Evolutionary conservation across 2,329 filamentous ascomycete species (phyloP), one percentile per base, ranked within the genome.

Genomic region (Colletotrichum viniferum): DNA sequence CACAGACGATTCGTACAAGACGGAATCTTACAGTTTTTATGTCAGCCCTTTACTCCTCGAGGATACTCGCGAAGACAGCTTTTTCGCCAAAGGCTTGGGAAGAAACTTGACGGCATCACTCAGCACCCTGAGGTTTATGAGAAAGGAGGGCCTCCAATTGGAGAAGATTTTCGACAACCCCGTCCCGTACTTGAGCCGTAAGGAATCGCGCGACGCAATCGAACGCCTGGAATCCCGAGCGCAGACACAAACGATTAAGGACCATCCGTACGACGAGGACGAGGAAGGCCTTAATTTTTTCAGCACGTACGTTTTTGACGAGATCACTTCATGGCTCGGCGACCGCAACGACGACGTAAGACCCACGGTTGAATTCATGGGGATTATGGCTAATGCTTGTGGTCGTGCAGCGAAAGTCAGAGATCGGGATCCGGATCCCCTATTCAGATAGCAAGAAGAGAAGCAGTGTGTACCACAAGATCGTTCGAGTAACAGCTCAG

Each of bases 151-250:
- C 1, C 81, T 84, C 43, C 72, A 79, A 16, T 65, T 85, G 2
- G 68, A 76, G 7, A 62, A 80, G 7, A 73, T 80, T 2, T 77
- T 83, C 24, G 62, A 77, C 2, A 63, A 73, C 16, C 84, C 85
- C 1, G 78, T 84, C 0, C 76, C 77, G 4, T 86, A 84, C 52
- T 78, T 86, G 4, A 83, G 80, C 38, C 74, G 55, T 38, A 71
- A 66, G 24, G 73, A 77, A 32, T 34, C 9, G 76, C 16, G 13
- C 56, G 10, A 38, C 28, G 43, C 55, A 69, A 21, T 2, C 10
- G n/a, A 48, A 30, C 10, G 14, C 9, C 9, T 30, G 32, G 16
- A 56, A 7, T 26, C 24, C 30, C 62, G 13, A 52, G 38, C 26
- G 30, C 12, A 56, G 16, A 56, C 16, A 8, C 21, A 26, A 12